Evolutionary conservation across 768 basidiomycete species (phyloP).

Genomic region (Steccherinum ochraceum): DNA sequence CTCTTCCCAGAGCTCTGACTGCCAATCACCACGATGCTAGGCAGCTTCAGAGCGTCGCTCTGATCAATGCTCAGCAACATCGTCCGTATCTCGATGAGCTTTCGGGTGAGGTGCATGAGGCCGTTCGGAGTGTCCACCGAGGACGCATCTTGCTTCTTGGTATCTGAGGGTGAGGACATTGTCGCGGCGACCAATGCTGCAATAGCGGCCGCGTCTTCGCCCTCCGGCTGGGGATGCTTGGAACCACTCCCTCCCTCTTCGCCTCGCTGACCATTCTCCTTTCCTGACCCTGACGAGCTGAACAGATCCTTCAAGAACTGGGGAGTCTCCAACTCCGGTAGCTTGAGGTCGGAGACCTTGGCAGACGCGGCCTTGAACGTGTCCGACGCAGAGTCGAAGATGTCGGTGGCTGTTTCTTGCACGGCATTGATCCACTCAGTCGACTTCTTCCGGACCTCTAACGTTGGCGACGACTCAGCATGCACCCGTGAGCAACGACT

Average conservation of each 20-base stretch:
- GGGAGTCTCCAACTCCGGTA: slow-evolving; percentile 49
- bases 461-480: background rate
- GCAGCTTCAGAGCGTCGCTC: slow-evolving; percentile 88
- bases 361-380: slow-evolving; percentile 54
- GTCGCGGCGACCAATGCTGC: slow-evolving; percentile 76
- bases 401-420: slow-evolving; percentile 63
- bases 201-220: slow-evolving; percentile 55
- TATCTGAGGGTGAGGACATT: slow-evolving; percentile 69
- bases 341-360: slow-evolving; percentile 53
- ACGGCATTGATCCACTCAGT: slow-evolving; percentile 58
- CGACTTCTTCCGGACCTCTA: slow-evolving; percentile 70
- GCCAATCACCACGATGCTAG: slow-evolving; percentile 97
- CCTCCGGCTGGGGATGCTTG: slow-evolving; percentile 27
- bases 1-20: slow-evolving; percentile 99
- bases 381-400: slow-evolving; percentile 69
- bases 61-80: slow-evolving; percentile 97
- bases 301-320: slow-evolving; percentile 69
- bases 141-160: slow-evolving; percentile 28
- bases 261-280: slow-evolving; percentile 15
- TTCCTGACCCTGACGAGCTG: slow-evolving; percentile 17
- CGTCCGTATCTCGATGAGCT: slow-evolving; percentile 91
- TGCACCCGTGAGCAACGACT: background rate
- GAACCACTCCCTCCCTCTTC: slow-evolving; percentile 28
- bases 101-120: slow-evolving; percentile 88
- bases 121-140: slow-evolving; percentile 59